Evolutionary conservation across 129 eudicot genomes (phyloP).

Genomic region (Sambucus nigra): DNA sequence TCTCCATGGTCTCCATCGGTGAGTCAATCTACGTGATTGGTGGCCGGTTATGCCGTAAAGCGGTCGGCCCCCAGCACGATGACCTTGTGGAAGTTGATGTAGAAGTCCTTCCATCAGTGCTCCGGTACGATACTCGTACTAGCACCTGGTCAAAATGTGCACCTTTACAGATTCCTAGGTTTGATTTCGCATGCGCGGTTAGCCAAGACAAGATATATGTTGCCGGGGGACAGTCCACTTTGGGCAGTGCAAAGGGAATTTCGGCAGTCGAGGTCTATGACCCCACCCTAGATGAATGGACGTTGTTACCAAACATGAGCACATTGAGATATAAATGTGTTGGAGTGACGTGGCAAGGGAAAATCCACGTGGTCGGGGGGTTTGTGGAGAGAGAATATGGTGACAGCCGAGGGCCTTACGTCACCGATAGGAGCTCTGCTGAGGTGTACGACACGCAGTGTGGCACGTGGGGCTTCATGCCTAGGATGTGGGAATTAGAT

Average conservation of each 20-base stretch:
- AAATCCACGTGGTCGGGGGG: constrained; percentile 50
- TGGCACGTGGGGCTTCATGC: constrained; percentile 32
- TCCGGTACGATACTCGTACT: constrained; percentile 20
- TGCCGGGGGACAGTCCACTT: constrained; percentile 45
- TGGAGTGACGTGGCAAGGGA: constrained; percentile 49
- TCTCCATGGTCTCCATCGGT: constrained; percentile 42
- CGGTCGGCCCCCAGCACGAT: background rate
- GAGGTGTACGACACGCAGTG: constrained; percentile 38
- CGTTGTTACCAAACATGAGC: constrained; percentile 42
- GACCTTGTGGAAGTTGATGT: constrained; percentile 5
- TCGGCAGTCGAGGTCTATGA: constrained; percentile 55
- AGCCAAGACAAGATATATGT: constrained; percentile 36
- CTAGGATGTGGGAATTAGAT: constrained; percentile 68
- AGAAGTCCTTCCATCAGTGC: constrained; percentile 26
- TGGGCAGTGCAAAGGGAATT: constrained; percentile 30
- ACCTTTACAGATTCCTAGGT: constrained; percentile 33
- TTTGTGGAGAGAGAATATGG: constrained; percentile 31
- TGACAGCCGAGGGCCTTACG: constrained; percentile 24
- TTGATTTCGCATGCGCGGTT: constrained; percentile 47
- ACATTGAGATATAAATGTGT: constrained; percentile 55
- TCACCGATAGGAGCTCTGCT: constrained; percentile 46
- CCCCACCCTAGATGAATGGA: constrained; percentile 51
- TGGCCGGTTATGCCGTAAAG: constrained; percentile 36
- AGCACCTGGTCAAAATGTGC: constrained; percentile 37
- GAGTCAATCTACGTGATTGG: constrained; percentile 45